Conservation (phyloP, 2,329 filamentous ascomycete species). For the Ophiostoma sp. region DNA sequence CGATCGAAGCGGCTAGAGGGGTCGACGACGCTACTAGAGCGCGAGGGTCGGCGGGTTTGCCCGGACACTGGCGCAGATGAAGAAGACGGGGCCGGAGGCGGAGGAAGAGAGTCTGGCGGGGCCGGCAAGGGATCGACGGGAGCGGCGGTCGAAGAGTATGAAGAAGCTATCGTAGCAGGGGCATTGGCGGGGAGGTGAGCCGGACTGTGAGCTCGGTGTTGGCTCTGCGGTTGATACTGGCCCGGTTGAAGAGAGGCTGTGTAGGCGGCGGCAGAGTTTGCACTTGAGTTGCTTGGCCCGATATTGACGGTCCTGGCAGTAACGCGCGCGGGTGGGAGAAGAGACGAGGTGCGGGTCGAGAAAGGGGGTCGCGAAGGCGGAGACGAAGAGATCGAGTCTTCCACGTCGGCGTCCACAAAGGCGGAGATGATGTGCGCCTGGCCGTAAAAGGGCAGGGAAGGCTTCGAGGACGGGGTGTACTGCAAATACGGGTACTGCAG, state of each 20-base stretch:
- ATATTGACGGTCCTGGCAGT: constrained; percentile 23
- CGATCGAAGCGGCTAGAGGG: constrained; percentile 39
- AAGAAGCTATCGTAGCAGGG: constrained; percentile 12
- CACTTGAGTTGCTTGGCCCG: not conserved
- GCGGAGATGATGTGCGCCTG: constrained; percentile 19
- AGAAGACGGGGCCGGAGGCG: constrained; percentile 16
- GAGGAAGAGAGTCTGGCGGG: constrained; percentile 20
- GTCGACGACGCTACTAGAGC: constrained; percentile 37
- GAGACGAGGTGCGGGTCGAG: constrained; percentile 41
- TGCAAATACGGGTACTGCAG: not conserved
- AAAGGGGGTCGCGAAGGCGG: constrained; percentile 29
- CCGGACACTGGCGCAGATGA: constrained; percentile 21
- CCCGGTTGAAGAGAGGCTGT: not conserved
- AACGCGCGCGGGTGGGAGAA: constrained; percentile 37
- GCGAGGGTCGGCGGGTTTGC: constrained; percentile 31
- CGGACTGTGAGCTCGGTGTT: not conserved
- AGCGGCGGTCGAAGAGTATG: not conserved
- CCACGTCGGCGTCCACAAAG: constrained; percentile 12
- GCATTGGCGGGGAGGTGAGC: constrained; percentile 25
- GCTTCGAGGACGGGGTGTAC: not conserved
- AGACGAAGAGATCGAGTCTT: constrained; percentile 12
- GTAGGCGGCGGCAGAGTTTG: constrained; percentile 6
- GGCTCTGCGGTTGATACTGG: not conserved
- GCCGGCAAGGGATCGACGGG: not conserved
- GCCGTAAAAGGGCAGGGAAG: constrained; percentile 3